These are phyloP conservation scores for Lasiodiplodia gonubiensis DNA, from an alignment of 2,329 filamentous ascomycete genomes.

Conservation along the genomic window DNA sequence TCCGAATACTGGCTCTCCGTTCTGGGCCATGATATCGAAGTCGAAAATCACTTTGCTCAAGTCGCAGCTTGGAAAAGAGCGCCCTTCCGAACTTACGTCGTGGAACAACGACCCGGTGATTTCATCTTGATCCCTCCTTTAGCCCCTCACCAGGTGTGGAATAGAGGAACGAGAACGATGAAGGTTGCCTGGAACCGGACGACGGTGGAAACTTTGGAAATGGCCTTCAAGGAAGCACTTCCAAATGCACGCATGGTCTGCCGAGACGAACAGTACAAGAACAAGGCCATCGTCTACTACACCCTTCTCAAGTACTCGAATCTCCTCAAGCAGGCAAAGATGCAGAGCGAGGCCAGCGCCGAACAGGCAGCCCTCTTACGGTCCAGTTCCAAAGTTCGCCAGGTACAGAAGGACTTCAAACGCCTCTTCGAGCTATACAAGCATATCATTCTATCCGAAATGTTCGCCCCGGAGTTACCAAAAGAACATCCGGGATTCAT, in stretches of 20 bases:
- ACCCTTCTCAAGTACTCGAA: conserved; percentile 78
- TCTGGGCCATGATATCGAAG: conserved; percentile 93
- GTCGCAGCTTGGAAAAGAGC: conserved; percentile 95
- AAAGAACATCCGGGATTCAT: conserved; percentile 77
- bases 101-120: conserved; percentile 88
- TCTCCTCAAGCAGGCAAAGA: conserved; percentile 63
- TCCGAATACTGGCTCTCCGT: conserved; percentile 93
- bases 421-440: conserved; percentile 79
- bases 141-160: conserved; percentile 98
- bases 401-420: conserved; percentile 83
- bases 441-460: conserved; percentile 81
- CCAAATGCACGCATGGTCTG: conserved; percentile 90
- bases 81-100: conserved; percentile 88
- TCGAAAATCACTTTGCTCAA: conserved; percentile 96
- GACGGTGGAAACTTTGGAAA: conserved; percentile 85
- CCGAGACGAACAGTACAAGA: conserved; percentile 98
- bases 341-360: conserved; percentile 56
- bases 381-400: conserved; percentile 61
- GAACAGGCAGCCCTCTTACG: conserved; percentile 46
- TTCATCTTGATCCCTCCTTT: conserved; percentile 92
- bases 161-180: conserved; percentile 91
- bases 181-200: conserved; percentile 98
- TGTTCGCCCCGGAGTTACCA: conserved; percentile 69
- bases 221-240: conserved; percentile 84
- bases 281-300: conserved; percentile 93